phyloP scores from a whole-genome alignment of 768 basidiomycete genomes.

The Phanerochaete sordida region DNA sequence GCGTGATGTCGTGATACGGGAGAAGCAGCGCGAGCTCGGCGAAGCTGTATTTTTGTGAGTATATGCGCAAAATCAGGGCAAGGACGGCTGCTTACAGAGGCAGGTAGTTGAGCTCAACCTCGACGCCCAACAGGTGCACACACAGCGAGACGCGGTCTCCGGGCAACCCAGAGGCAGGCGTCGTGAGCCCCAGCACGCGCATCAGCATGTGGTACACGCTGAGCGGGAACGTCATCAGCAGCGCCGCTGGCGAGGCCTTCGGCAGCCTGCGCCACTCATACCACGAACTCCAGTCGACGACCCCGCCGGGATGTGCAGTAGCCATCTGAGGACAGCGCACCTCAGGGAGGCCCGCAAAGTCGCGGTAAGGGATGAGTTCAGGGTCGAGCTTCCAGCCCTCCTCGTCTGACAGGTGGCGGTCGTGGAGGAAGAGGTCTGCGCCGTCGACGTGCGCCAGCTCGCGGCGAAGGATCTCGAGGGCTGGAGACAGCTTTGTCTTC shows the following conservation, averaged over 20 bases:
- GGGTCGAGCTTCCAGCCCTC: conserved; percentile 9
- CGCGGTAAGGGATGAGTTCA: conserved; percentile 6
- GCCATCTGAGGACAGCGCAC: neutral
- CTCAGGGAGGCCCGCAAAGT: neutral
- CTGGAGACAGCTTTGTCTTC: too few species aligned
- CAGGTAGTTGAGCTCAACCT: conserved; percentile 37
- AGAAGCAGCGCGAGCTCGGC: conserved; percentile 43
- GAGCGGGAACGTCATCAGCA: conserved; percentile 43
- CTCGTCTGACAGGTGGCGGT: conserved; percentile 3
- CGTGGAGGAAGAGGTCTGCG: neutral
- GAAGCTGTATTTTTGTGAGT: conserved; percentile 32
- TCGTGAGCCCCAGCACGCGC: conserved; percentile 30
- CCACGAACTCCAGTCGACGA: conserved; percentile 39
- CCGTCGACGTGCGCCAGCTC: conserved; percentile 7
- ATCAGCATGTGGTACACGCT: conserved; percentile 36
- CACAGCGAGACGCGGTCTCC: conserved; percentile 25
- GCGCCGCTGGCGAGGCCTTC: conserved; percentile 37
- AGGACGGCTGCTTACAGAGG: conserved; percentile 31
- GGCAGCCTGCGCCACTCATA: conserved; percentile 44
- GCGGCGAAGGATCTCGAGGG: too few species aligned
- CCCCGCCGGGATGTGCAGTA: neutral
- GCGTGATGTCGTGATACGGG: conserved; percentile 42
- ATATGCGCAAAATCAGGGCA: too few species aligned
- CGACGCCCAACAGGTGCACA: conserved; percentile 36
- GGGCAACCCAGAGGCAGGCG: conserved; percentile 19